Evolutionary conservation across 2,329 filamentous ascomycete species (phyloP), one percentile per base, ranked within the genome.

Genomic region (Microcyclosporella mali): DNA sequence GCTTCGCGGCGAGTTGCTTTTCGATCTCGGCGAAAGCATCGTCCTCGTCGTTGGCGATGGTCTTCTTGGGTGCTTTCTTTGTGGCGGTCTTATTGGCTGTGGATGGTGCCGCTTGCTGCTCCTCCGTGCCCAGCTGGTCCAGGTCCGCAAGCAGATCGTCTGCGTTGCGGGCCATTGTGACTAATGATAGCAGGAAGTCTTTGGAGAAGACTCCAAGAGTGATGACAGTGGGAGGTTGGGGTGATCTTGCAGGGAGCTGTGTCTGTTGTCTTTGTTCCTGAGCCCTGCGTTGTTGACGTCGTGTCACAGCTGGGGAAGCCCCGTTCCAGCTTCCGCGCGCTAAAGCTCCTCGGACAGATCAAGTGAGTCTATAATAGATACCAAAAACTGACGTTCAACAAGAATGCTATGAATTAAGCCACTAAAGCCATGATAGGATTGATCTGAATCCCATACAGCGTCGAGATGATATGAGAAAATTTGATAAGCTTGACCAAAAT

Each of bases 11-110:
- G 57, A 80, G 86, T 33, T 94, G 78, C 56, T 82, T 82, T 64
- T 94, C 87, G 48, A 97, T 78, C 57, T 95, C 89, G 49, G 88
- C 88, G 30, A 97, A 77, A 45, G 90, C 80, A 62, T 95, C 88
- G 56, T 86, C 77, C 58, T 54, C 50, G 14, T 53, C 45, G 33
- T 42, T 43, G 1, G 41, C 29, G 14, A 41, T 19, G 28, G 27
- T 38, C 12, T 28, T 37, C 25, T 41, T n/a, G 43, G 37, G 47
- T 42, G 41, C 60, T 59, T 47, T 64, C 56, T 42, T 66, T 61
- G 38, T 69, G 60, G 33, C 69, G 39, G 72, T 67, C 41, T 75
- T 73, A 51, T 46, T 64, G 57, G 37, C 68, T 59, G 56, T 66
- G 59, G 39, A 65, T 62, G 43, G 18, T 28, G 47, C 39, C 30